Percentiles rank a stretch among this genome's conserved stretches.
phyloP scores from a whole-genome alignment of 2,329 filamentous ascomycete species.

The Colletotrichum acutatum region DNA sequence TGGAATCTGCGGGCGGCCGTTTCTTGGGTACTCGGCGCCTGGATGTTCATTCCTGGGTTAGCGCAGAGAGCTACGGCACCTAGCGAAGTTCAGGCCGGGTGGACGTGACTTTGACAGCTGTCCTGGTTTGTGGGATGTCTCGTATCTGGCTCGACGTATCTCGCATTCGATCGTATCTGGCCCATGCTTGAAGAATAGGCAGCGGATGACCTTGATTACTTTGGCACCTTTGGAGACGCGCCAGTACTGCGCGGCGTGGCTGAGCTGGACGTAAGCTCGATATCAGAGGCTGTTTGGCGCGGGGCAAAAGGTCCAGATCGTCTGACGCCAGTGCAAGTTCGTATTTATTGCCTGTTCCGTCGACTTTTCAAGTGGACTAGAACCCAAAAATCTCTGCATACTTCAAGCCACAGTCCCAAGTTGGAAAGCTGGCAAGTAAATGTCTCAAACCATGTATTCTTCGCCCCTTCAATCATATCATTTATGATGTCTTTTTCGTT shows the following conservation, averaged over 20 bases:
- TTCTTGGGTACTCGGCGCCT: slow-evolving; percentile 29
- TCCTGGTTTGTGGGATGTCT: slow-evolving; percentile 39
- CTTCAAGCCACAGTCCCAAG: slow-evolving; percentile 12
- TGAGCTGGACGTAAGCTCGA: neutral
- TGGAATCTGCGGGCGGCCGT: slow-evolving; percentile 34
- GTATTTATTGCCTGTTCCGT: slow-evolving; percentile 17
- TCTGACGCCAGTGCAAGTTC: neutral
- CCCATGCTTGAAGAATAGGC: slow-evolving; percentile 34
- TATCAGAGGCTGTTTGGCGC: neutral
- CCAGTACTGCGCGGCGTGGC: slow-evolving; percentile 10
- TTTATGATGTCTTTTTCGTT: no score
- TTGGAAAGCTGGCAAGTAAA: neutral
- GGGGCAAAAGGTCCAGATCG: slow-evolving; percentile 3
- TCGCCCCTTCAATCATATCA: neutral
- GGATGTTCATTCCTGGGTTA: slow-evolving; percentile 36
- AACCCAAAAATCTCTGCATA: neutral
- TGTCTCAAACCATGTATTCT: slow-evolving; percentile 10
- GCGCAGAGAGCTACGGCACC: slow-evolving; percentile 36
- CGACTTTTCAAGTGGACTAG: neutral
- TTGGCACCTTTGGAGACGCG: slow-evolving; percentile 37
- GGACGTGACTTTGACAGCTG: slow-evolving; percentile 40
- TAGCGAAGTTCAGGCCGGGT: slow-evolving; percentile 33
- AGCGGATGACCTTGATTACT: slow-evolving; percentile 38
- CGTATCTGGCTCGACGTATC: slow-evolving; percentile 35
- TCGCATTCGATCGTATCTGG: slow-evolving; percentile 37